Base-by-base conservation (phyloP, 148 eudicot genomes). In the Hydrangea macrophylla region DNA sequence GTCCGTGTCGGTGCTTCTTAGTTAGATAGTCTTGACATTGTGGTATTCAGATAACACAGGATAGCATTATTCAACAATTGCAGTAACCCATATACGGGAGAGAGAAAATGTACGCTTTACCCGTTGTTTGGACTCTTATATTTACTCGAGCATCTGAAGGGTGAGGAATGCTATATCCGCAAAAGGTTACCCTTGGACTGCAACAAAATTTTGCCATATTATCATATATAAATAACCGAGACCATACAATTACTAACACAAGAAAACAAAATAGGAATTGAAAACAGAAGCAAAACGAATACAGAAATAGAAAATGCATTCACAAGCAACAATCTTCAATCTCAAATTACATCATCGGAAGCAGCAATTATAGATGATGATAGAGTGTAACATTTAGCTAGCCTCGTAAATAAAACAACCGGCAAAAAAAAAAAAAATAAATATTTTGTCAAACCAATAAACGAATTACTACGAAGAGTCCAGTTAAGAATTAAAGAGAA, bases 81-180 rank as follows among this genome's bases (percentile, higher is more conserved):
- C 4, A 15, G 36, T 25, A 55, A 71, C 30, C 32, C 48, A 10
- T 39, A 30, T 22, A 37, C 42, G 26, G 57, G n/a, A 1, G 17
- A 42, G 2, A 48, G 53, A 17, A 30, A 25, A 13, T 22, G 8
- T 18, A 48, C 33, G 58, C 31, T 26, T 58, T 81, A 93, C 98
- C 96, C 39, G 98, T 90, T 31, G 98, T 93, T 74, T 93, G 98
- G 64, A 93, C 92, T 82, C 92, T 81, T 76, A 93, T 78, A 64
- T 93, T 93, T 35, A 93, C 96, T 35, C 79, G 79, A 58, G 96
- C 92, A 81, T 93, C 96, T 18, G 98, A 80, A 57, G 98, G 96
- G 70, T 93, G 98, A 53, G 98, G 96, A 75, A 90, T 90, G 89
- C 96, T 93, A 85, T 93, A 93, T 37, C 95, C 96, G 44, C 92